Percentiles rank a stretch among this genome's conserved stretches.
phyloP scores from a whole-genome alignment of 2,329 filamentous ascomycete genomes.

The Trematosphaeria pertusa region DNA sequence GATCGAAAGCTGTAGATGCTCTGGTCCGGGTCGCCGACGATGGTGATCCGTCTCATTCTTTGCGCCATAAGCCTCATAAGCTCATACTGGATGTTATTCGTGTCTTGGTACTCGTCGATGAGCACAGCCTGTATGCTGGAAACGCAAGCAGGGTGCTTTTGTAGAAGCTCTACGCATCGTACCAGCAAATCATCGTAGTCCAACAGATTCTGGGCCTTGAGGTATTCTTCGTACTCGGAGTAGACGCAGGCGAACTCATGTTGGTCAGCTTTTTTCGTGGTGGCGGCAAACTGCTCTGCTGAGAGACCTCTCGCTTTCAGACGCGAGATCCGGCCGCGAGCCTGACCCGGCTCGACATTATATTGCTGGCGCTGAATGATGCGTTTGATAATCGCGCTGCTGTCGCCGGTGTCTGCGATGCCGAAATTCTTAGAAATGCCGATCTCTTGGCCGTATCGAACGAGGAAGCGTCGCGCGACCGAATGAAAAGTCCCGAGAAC shows the following conservation, averaged over 20 bases:
- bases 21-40: constrained; percentile 96
- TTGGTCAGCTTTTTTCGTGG: constrained; percentile 57
- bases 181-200: constrained; percentile 95
- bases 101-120: constrained; percentile 98
- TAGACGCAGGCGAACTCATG: constrained; percentile 74
- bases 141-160: constrained; percentile 77
- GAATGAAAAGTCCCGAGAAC: constrained; percentile 95
- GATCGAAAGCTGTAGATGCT: constrained; percentile 97
- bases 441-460: constrained; percentile 83
- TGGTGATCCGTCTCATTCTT: constrained; percentile 76
- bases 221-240: constrained; percentile 76
- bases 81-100: constrained; percentile 93
- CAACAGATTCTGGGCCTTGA: constrained; percentile 79
- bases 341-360: constrained; percentile 71
- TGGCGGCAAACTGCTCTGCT: constrained; percentile 52
- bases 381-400: constrained; percentile 77
- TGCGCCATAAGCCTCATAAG: constrained; percentile 89
- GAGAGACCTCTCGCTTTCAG: constrained; percentile 65
- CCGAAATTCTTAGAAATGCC: constrained; percentile 83
- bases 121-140: constrained; percentile 89
- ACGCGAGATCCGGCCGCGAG: constrained; percentile 75
- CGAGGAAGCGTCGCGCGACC: constrained; percentile 83
- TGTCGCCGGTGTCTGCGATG: constrained; percentile 87
- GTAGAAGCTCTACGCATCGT: constrained; percentile 80
- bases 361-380: constrained; percentile 79